These are phyloP conservation scores for Malassezia sp. DNA, from an alignment of 1,284 basidiomycete species.

Conservation along the genomic window DNA sequence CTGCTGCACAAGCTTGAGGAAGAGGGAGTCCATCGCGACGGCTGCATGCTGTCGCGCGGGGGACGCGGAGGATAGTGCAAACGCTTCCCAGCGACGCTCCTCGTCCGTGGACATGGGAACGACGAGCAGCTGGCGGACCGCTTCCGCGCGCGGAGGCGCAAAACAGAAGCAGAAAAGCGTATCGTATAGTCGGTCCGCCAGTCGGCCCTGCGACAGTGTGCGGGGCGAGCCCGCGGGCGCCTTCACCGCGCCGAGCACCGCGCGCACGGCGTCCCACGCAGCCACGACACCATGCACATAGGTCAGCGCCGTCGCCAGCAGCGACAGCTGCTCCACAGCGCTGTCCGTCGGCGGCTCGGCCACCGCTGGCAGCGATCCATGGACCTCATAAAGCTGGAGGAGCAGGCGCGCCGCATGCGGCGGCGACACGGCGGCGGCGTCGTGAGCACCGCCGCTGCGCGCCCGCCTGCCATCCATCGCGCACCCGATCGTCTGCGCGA, in stretches of 20 bases:
- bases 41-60: constrained; percentile 14
- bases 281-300: constrained; percentile 9
- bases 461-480: no score
- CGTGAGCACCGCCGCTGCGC: no score
- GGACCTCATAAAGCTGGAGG: constrained; percentile 9
- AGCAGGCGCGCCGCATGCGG: constrained; percentile 1
- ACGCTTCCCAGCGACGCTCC: constrained; percentile 21
- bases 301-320: constrained; percentile 1
- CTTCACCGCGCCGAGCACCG: constrained; percentile 2
- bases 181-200: neutral
- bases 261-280: constrained; percentile 9
- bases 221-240: neutral
- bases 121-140: constrained; percentile 25
- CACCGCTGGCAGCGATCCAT: neutral
- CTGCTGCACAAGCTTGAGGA: constrained; percentile 30
- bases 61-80: constrained; percentile 15
- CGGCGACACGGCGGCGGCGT: neutral
- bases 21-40: constrained; percentile 28
- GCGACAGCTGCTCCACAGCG: neutral
- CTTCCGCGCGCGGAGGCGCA: constrained; percentile 22
- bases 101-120: constrained; percentile 24
- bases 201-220: no score
- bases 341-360: neutral
- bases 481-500: constrained; percentile 1
- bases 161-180: constrained; percentile 26